phyloP scores from a whole-genome alignment of 768 basidiomycete species.

The Rhizopogon roseolus region DNA sequence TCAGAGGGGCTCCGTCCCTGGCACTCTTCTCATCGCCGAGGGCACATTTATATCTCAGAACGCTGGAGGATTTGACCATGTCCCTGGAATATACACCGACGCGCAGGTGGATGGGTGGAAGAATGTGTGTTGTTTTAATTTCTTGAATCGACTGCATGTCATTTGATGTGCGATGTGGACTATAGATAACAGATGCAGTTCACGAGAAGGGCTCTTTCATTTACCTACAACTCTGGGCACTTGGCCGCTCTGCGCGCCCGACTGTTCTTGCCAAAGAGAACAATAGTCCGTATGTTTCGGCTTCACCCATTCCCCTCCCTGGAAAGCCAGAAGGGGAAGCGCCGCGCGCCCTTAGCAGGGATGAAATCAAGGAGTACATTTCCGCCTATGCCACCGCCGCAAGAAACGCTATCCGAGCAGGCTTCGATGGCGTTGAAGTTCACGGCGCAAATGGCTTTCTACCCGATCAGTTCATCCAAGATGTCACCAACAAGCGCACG shows the following conservation, averaged over 20 bases:
- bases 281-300: slow-evolving; percentile 27
- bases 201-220: slow-evolving; percentile 55
- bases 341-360: slow-evolving; percentile 14
- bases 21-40: slow-evolving; percentile 55
- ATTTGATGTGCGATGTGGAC: not conserved
- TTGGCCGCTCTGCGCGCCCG: slow-evolving; percentile 39
- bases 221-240: slow-evolving; percentile 54
- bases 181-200: slow-evolving; percentile 52
- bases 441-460: slow-evolving; percentile 42
- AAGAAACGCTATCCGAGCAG: slow-evolving; percentile 30
- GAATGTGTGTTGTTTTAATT: slow-evolving; percentile 24
- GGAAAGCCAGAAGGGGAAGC: slow-evolving; percentile 3
- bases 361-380: slow-evolving; percentile 31
- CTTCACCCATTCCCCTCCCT: slow-evolving; percentile 25
- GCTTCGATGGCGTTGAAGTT: slow-evolving; percentile 45
- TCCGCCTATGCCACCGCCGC: slow-evolving; percentile 26
- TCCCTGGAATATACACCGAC: slow-evolving; percentile 62
- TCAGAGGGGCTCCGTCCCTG: slow-evolving; percentile 42
- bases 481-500: slow-evolving; percentile 49
- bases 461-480: slow-evolving; percentile 59
- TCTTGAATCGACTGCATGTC: not conserved
- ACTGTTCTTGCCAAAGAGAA: slow-evolving; percentile 29
- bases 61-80: slow-evolving; percentile 44
- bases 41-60: slow-evolving; percentile 46
- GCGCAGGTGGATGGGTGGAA: slow-evolving; percentile 55